Conservation (phyloP, 129 eudicot species). For the Erigeron canadensis region DNA sequence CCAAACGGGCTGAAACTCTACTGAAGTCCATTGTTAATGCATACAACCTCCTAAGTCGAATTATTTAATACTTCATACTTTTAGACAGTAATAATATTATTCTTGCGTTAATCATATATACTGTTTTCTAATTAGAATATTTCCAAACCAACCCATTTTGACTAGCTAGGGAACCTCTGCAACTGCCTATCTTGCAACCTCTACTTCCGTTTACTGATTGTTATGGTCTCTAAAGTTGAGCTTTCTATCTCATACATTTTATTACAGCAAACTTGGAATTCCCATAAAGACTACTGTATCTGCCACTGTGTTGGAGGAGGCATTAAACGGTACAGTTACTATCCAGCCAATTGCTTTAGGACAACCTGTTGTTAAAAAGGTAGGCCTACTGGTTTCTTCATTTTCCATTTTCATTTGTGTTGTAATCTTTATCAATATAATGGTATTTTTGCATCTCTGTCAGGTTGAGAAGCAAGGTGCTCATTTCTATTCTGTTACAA, state of each 20-base stretch:
- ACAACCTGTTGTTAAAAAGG: constrained; percentile 75
- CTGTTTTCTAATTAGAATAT: background rate
- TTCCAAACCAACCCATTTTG: background rate
- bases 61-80: background rate
- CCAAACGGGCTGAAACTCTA: background rate
- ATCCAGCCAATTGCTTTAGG: constrained; percentile 64
- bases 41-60: background rate
- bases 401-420: background rate
- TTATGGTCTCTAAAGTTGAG: constrained; percentile 16
- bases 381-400: constrained; percentile 25
- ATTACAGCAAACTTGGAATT: constrained; percentile 86
- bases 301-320: constrained; percentile 91
- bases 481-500: constrained; percentile 83
- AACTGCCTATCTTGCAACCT: constrained; percentile 4
- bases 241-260: constrained; percentile 6
- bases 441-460: constrained; percentile 13
- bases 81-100: background rate
- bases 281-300: constrained; percentile 96
- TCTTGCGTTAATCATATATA: background rate
- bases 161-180: background rate
- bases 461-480: constrained; percentile 98
- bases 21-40: background rate
- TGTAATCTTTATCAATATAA: constrained; percentile 25
- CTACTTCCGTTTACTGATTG: background rate
- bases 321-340: constrained; percentile 71